A percentile compares a stretch with the other conserved stretches of the same genome.
Evolutionary conservation across 148 eudicot species (phyloP).

Genomic region (Mesembryanthemum crystallinum): DNA sequence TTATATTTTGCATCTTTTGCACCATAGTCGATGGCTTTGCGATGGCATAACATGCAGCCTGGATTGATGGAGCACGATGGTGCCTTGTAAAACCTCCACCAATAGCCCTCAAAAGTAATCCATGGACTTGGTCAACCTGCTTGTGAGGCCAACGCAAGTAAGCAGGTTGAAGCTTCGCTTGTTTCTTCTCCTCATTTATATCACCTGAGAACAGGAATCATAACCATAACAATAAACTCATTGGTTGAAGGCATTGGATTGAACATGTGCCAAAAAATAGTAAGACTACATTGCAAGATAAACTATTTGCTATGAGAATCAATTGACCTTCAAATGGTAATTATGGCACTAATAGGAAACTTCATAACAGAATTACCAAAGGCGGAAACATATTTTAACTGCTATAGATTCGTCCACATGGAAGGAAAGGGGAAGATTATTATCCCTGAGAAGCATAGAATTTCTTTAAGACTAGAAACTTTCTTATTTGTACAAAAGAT

Average conservation of each 20-base stretch:
- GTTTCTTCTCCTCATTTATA: constrained; percentile 44
- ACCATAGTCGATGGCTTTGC: constrained; percentile 93
- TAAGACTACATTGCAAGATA: background rate
- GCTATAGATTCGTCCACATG: background rate
- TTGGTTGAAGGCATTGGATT: background rate
- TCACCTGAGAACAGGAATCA: constrained; percentile 43
- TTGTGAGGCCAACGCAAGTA: constrained; percentile 97
- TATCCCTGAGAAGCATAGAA: background rate
- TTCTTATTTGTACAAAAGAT: no score
- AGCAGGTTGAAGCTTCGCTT: constrained; percentile 50
- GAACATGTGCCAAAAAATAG: background rate
- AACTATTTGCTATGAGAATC: background rate
- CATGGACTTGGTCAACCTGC: constrained; percentile 92
- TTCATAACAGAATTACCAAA: background rate
- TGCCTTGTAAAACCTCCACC: constrained; percentile 96
- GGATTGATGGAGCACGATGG: constrained; percentile 89
- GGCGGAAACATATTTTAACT: background rate
- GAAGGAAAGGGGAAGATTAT: background rate
- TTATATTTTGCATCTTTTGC: constrained; percentile 92
- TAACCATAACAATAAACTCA: constrained; percentile 14
- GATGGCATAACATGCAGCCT: constrained; percentile 80
- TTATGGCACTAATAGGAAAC: background rate
- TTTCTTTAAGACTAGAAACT: background rate
- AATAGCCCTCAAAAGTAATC: constrained; percentile 73
- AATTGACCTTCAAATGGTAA: background rate